A percentile compares a stretch with the other conserved stretches of the same genome.
Conservation (phyloP, 192 early-diverging fungal species). For the Dissophora ornata region DNA sequence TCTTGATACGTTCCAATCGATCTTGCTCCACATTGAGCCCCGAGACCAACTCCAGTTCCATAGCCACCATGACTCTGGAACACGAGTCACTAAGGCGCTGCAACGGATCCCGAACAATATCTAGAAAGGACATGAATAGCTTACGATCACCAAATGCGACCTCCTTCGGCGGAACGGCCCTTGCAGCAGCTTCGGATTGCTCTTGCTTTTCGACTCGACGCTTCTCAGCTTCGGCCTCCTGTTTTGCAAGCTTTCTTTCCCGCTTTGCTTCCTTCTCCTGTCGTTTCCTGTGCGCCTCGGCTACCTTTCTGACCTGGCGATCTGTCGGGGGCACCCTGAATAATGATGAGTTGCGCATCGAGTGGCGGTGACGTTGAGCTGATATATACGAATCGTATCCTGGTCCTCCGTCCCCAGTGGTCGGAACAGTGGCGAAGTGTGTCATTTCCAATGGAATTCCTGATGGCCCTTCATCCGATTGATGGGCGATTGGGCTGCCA, state of each 20-base stretch:
- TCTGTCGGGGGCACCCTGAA: conserved; percentile 16
- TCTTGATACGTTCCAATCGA: conserved; percentile 46
- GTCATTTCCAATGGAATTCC: neutral
- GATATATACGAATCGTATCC: no score
- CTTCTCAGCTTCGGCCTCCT: conserved; percentile 17
- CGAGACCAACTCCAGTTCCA: conserved; percentile 44
- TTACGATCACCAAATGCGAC: conserved; percentile 58
- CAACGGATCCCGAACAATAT: conserved; percentile 62
- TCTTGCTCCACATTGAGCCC: conserved; percentile 47
- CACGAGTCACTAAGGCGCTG: conserved; percentile 56
- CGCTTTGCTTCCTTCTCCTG: conserved; percentile 18
- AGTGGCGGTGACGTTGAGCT: neutral
- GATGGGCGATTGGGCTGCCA: no score
- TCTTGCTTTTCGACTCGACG: conserved; percentile 9
- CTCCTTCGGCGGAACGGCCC: conserved; percentile 51
- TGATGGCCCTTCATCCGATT: neutral
- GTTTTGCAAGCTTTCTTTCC: conserved; percentile 22
- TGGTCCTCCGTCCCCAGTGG: no score
- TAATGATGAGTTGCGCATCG: neutral
- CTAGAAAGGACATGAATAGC: conserved; percentile 61
- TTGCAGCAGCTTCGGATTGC: conserved; percentile 21
- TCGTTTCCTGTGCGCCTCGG: conserved; percentile 23
- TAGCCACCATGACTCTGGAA: conserved; percentile 35
- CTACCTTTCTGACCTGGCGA: conserved; percentile 28
- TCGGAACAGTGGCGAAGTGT: conserved; percentile 19